phyloP scores from a whole-genome alignment of 495 filamentous ascomycete species.

The Xylaria castorea region DNA sequence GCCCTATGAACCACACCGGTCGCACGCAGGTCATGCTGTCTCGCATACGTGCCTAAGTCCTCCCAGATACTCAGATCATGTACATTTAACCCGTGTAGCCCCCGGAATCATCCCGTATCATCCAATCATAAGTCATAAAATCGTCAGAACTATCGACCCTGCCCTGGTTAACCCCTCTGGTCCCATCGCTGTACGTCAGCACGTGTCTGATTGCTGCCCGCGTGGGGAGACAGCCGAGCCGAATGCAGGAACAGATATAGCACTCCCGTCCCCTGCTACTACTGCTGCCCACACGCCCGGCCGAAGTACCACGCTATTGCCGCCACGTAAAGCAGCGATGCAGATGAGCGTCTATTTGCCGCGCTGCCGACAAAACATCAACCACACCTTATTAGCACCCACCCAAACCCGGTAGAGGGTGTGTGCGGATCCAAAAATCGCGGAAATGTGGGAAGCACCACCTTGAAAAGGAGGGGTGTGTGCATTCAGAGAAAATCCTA shows the following conservation, averaged over 20 bases:
- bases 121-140: conserved; percentile 57
- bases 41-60: conserved; percentile 34
- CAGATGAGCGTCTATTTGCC: conserved; percentile 34
- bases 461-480: conserved; percentile 37
- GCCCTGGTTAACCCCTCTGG: conserved; percentile 31
- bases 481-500: conserved; percentile 36
- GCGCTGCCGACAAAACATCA: conserved; percentile 32
- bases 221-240: conserved; percentile 31
- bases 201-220: conserved; percentile 30
- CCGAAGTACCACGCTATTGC: conserved; percentile 35
- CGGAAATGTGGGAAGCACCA: conserved; percentile 18
- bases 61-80: conserved; percentile 39
- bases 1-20: conserved; percentile 36
- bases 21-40: conserved; percentile 37
- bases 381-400: conserved; percentile 24
- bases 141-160: conserved; percentile 48
- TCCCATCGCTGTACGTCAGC: conserved; percentile 39
- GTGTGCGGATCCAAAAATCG: conserved; percentile 36
- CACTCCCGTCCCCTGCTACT: conserved; percentile 27
- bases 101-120: conserved; percentile 30
- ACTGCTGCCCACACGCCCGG: conserved; percentile 35
- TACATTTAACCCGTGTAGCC: conserved; percentile 45
- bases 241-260: conserved; percentile 42
- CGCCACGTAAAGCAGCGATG: conserved; percentile 41
- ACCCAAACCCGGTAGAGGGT: conserved; percentile 31